Conservation (phyloP, 1,284 basidiomycete genomes). For the Polyporus tsugae region DNA sequence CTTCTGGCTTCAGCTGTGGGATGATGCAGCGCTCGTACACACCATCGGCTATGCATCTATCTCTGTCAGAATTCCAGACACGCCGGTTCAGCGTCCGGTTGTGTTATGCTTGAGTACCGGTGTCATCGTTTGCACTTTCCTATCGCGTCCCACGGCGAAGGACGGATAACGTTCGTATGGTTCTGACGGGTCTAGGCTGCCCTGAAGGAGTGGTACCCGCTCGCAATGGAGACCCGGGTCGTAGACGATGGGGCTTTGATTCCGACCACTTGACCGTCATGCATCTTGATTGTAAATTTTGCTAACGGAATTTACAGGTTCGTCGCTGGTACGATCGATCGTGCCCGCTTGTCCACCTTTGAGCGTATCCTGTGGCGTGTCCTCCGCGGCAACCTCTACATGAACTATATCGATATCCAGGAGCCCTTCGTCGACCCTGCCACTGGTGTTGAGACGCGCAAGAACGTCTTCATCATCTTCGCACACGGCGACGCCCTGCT, state of each 20-base stretch:
- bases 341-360: constrained; percentile 90
- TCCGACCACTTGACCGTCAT: neutral
- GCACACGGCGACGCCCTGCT: constrained; percentile 95
- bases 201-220: neutral
- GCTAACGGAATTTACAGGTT: constrained; percentile 62
- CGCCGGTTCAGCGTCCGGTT: neutral
- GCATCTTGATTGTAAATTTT: neutral
- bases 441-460: constrained; percentile 85
- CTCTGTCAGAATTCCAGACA: neutral
- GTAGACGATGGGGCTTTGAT: neutral
- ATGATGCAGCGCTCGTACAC: neutral
- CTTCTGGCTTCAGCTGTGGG: neutral
- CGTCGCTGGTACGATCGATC: constrained; percentile 96
- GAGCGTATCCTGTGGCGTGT: constrained; percentile 99
- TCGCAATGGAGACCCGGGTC: no score
- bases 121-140: neutral
- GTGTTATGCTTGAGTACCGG: neutral
- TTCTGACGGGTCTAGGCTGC: neutral
- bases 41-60: neutral
- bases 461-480: constrained; percentile 99
- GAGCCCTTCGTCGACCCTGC: constrained; percentile 92
- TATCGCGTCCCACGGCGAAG: neutral
- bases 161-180: neutral
- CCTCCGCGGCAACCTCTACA: constrained; percentile 97
- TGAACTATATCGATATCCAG: constrained; percentile 98